Conservation (phyloP, 495 filamentous ascomycete genomes). For the Rostrohypoxylon terebratum region DNA sequence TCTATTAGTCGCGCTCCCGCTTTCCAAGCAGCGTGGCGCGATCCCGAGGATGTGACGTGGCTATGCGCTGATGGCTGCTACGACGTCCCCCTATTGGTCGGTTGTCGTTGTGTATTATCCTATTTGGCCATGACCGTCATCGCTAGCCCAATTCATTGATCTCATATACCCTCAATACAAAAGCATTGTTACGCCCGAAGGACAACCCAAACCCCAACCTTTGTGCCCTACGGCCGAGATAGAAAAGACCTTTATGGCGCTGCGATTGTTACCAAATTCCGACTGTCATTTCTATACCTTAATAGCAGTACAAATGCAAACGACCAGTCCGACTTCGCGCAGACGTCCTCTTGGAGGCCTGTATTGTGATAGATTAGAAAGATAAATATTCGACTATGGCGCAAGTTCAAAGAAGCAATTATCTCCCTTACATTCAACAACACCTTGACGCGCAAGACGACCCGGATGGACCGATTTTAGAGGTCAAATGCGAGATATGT, state of each 20-base stretch:
- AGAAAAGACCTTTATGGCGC: slow-evolving; percentile 24
- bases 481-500: slow-evolving; percentile 40
- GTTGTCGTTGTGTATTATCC: slow-evolving; percentile 6
- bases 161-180: slow-evolving; percentile 19
- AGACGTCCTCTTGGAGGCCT: background rate
- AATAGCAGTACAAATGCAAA: slow-evolving; percentile 39
- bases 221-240: slow-evolving; percentile 32
- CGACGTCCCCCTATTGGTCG: slow-evolving; percentile 22
- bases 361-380: slow-evolving; percentile 8
- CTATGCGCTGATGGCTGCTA: slow-evolving; percentile 23
- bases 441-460: slow-evolving; percentile 38
- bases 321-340: background rate
- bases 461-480: slow-evolving; percentile 22
- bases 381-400: slow-evolving; percentile 28
- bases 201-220: slow-evolving; percentile 9
- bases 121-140: slow-evolving; percentile 27
- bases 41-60: slow-evolving; percentile 33
- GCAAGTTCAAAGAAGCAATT: slow-evolving; percentile 39
- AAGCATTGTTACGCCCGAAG: slow-evolving; percentile 31
- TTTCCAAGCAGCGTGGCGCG: slow-evolving; percentile 23
- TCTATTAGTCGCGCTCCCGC: slow-evolving; percentile 7
- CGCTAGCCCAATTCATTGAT: slow-evolving; percentile 14
- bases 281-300: slow-evolving; percentile 6
- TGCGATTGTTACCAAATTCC: background rate
- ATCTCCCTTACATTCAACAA: slow-evolving; percentile 43